Base-by-base conservation (phyloP, 176 grass and related monocot species). In the Microstegium vimineum region DNA sequence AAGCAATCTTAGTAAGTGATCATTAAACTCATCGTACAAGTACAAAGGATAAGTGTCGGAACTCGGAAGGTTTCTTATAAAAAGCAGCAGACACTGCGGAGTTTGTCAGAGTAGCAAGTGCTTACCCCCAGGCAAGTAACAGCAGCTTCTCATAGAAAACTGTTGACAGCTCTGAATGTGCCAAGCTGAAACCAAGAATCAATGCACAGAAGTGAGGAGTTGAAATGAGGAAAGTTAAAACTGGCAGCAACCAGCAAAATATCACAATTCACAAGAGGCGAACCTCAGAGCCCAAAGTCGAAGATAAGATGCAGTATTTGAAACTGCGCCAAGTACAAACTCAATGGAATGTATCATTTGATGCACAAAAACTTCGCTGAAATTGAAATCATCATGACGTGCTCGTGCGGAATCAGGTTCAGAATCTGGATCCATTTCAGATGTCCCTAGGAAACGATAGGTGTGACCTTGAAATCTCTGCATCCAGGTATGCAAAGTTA, bases 281-380 rank as follows among this genome's bases (percentile, higher is more conserved):
- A 82, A 99, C 97, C 97, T 99, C 62, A 99, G 88, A 65, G 97
- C 97, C 97, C 97, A 99, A 62, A 99, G 97, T 56, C 97, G 93
- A 81, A 99, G 97, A 83, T 99, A 99, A 61, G 97, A 99, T 78
- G 97, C 97, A 28, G 97, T 99, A 77, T 99, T 99, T 73, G 97
- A 99, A 71, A 99, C 97, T 26, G 97, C 93, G 74, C 97, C 97
- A 56, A 99, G 97, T 62, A 99, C 91, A 89, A 99, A 99, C 77
- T 99, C 97, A 46, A 99, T 99, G 59, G 97, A 95, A 84, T 99
- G 97, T 83, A 99, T 99, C 97, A 99, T 99, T 85, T 99, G 97
- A 89, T 99, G 97, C 64, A 99, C 97, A 91, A 99, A 99, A 90
- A 99, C 89, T 89, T 99, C 97, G 61, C 85, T 90, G 76, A 99